Evolutionary conservation across 31 red algal genomes (phyloP).

Genomic region (Odonthalia washingtoniensis): DNA sequence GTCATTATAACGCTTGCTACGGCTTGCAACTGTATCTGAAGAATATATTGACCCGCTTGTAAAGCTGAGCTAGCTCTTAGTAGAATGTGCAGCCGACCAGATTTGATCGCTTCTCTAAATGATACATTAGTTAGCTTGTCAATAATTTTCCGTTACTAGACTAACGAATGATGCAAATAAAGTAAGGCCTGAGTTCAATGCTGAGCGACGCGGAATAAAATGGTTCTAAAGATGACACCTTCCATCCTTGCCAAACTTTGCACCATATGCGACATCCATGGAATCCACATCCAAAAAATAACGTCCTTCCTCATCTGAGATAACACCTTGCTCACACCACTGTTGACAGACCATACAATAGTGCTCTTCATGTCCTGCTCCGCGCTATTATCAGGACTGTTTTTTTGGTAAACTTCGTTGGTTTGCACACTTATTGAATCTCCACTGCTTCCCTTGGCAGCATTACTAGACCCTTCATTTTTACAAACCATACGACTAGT

Average conservation of each 20-base stretch:
- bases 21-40: slow-evolving; percentile 26
- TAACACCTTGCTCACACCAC: slow-evolving; percentile 55
- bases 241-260: slow-evolving; percentile 77
- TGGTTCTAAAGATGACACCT: slow-evolving; percentile 47
- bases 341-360: neutral
- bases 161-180: slow-evolving; percentile 78
- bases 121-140: slow-evolving; percentile 64
- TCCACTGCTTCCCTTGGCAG: neutral
- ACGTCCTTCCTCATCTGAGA: slow-evolving; percentile 48
- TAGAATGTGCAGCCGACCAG: slow-evolving; percentile 55
- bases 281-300: slow-evolving; percentile 97
- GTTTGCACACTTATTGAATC: neutral
- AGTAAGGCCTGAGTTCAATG: slow-evolving; percentile 95
- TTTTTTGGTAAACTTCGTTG: neutral
- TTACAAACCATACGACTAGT: neutral
- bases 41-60: slow-evolving; percentile 23
- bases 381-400: neutral
- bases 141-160: slow-evolving; percentile 80
- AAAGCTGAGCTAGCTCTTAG: slow-evolving; percentile 48
- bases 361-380: neutral
- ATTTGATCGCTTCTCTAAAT: slow-evolving; percentile 76
- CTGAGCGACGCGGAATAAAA: slow-evolving; percentile 78
- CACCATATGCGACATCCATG: slow-evolving; percentile 92
- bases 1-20: slow-evolving; percentile 32
- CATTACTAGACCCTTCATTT: neutral